These are phyloP conservation scores for Leishmania major DNA, from an alignment of 208 protist genomes.

Conservation along the genomic window DNA sequence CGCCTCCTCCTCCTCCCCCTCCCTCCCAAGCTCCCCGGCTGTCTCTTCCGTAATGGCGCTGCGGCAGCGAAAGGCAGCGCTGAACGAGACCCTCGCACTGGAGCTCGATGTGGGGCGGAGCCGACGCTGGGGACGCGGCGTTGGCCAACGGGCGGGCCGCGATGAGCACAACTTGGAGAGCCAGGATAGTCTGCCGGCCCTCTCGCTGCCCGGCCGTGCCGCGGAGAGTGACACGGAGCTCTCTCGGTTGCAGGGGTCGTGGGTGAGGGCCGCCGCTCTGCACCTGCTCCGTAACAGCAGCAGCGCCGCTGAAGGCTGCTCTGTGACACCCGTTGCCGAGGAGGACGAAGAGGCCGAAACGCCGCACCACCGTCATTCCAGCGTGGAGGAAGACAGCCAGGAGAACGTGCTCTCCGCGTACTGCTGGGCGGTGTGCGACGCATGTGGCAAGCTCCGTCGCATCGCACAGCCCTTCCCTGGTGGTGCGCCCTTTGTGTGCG, in stretches of 20 bases:
- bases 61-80: slow-evolving; percentile 22
- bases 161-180: not conserved
- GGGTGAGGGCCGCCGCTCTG: slow-evolving; percentile 39
- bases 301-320: not conserved
- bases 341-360: slow-evolving; percentile 4
- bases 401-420: slow-evolving; percentile 60
- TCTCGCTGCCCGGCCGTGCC: not conserved
- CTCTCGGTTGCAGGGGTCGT: slow-evolving; percentile 37
- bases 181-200: slow-evolving; percentile 4
- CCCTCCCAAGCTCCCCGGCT: slow-evolving; percentile 5
- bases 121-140: slow-evolving; percentile 20
- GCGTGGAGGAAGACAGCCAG: slow-evolving; percentile 23
- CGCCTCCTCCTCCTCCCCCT: slow-evolving; percentile 4
- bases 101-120: slow-evolving; percentile 60
- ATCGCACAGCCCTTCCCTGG: slow-evolving; percentile 86
- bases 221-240: slow-evolving; percentile 7
- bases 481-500: slow-evolving; percentile 81
- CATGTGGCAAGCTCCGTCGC: slow-evolving; percentile 80
- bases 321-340: not conserved
- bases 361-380: not conserved
- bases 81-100: slow-evolving; percentile 60
- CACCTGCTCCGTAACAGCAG: slow-evolving; percentile 36
- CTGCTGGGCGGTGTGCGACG: slow-evolving; percentile 81
- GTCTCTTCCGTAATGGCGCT: not conserved
- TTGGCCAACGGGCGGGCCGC: not conserved